phyloP scores from a whole-genome alignment of 768 basidiomycete species.

The Candolleomyces efflorescens region DNA sequence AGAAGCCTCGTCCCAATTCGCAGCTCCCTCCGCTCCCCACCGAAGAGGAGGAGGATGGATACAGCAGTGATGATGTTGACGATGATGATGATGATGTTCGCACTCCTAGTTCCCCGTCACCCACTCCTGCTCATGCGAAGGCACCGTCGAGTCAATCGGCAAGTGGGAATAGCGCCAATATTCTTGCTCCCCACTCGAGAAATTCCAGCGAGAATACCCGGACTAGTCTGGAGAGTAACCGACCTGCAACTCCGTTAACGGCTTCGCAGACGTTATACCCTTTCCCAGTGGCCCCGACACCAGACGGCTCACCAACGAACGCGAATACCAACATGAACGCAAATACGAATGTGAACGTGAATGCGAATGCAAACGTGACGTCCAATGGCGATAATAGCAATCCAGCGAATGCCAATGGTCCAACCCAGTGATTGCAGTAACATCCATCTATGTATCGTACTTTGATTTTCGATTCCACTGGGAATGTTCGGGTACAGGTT shows the following conservation, averaged over 20 bases:
- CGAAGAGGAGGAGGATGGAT: not conserved
- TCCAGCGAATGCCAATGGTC: too few species aligned
- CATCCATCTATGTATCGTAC: too few species aligned
- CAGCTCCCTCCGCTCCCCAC: not conserved
- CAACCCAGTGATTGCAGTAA: too few species aligned
- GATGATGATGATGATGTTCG: too few species aligned
- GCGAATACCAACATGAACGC: too few species aligned
- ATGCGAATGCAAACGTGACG: not conserved
- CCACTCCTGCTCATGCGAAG: not conserved
- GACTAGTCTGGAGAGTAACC: not conserved
- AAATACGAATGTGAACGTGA: not conserved
- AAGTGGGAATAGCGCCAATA: slow-evolving; percentile 14
- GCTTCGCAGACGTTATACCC: slow-evolving; percentile 3
- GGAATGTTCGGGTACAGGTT: too few species aligned
- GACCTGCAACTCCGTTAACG: not conserved
- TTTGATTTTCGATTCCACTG: too few species aligned
- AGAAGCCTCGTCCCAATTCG: slow-evolving; percentile 25
- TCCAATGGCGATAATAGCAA: too few species aligned
- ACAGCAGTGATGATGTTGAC: not conserved
- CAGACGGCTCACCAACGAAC: not conserved
- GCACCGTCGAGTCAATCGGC: slow-evolving; percentile 14
- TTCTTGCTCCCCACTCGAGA: slow-evolving; percentile 1
- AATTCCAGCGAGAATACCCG: not conserved
- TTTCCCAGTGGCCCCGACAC: not conserved
- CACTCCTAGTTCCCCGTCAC: not conserved